These are phyloP conservation scores for Yamadazyma takamatsuzukensis DNA, from an alignment of 805 yeast species.

Conservation along the genomic window DNA sequence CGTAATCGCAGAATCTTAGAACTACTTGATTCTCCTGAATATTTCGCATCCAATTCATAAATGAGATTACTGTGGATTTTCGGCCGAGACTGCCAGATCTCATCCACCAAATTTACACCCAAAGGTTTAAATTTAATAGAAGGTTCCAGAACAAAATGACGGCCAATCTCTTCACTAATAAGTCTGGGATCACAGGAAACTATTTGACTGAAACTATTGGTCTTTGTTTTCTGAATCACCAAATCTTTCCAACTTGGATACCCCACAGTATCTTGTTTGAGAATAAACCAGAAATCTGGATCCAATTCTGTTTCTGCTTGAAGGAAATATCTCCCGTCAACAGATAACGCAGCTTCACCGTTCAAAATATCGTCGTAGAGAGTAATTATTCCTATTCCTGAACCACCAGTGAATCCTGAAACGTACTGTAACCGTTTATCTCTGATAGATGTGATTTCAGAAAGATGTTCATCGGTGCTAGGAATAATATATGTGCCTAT, in stretches of 20 bases:
- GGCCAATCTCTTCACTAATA: conserved; percentile 49
- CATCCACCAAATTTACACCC: conserved; percentile 29
- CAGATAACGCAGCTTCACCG: conserved; percentile 75
- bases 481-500: conserved; percentile 74
- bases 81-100: conserved; percentile 35
- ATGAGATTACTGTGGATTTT: conserved; percentile 27
- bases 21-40: conserved; percentile 29
- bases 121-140: conserved; percentile 28
- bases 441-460: conserved; percentile 76
- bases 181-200: conserved; percentile 84
- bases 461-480: conserved; percentile 89
- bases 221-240: conserved; percentile 52
- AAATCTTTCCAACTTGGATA: conserved; percentile 78
- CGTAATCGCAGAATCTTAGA: conserved; percentile 26
- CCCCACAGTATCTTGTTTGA: conserved; percentile 72
- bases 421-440: conserved; percentile 83
- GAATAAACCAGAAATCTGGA: conserved; percentile 61
- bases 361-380: conserved; percentile 36
- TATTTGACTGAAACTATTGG: conserved; percentile 44
- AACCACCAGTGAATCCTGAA: conserved; percentile 87
- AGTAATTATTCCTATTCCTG: conserved; percentile 87
- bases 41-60: conserved; percentile 25
- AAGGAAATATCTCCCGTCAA: conserved; percentile 91
- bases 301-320: conserved; percentile 87
- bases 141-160: conserved; percentile 26